These are phyloP conservation scores for Aspergillus taichungensis DNA, from an alignment of 495 filamentous ascomycete species.

Conservation along the genomic window DNA sequence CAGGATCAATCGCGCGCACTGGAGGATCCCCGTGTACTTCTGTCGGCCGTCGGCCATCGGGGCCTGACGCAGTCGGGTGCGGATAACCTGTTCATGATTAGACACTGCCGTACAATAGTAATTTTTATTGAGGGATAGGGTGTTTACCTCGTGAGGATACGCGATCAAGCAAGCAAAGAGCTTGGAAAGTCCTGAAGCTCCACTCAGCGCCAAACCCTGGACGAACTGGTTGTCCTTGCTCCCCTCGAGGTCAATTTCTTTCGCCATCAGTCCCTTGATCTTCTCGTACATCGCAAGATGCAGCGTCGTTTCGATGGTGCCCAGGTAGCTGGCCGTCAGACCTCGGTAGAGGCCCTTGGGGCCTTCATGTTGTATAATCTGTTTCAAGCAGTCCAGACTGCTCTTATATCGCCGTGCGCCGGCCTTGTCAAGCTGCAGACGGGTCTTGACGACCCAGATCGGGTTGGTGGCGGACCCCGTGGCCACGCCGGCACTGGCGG, in stretches of 20 bases:
- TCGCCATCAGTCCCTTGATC: slow-evolving; percentile 58
- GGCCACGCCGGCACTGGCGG: slow-evolving; percentile 63
- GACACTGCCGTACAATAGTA: background rate
- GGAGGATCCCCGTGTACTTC: slow-evolving; percentile 76
- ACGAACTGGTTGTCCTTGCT: slow-evolving; percentile 21
- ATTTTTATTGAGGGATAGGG: too few relatives aligned
- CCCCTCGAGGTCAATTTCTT: slow-evolving; percentile 40
- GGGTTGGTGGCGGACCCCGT: slow-evolving; percentile 85
- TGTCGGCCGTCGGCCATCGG: slow-evolving; percentile 58
- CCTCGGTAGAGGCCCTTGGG: slow-evolving; percentile 73
- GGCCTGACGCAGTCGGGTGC: slow-evolving; percentile 73
- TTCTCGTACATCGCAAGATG: slow-evolving; percentile 86
- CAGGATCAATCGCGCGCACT: slow-evolving; percentile 73
- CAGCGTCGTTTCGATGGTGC: slow-evolving; percentile 74
- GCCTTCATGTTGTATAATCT: slow-evolving; percentile 71
- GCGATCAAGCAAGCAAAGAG: slow-evolving; percentile 69
- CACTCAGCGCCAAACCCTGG: slow-evolving; percentile 41
- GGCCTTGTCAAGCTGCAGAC: slow-evolving; percentile 75
- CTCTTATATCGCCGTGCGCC: slow-evolving; percentile 68
- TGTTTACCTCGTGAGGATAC: slow-evolving; percentile 66
- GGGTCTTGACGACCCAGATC: slow-evolving; percentile 88
- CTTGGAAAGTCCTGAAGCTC: slow-evolving; percentile 74
- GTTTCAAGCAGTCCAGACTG: slow-evolving; percentile 68
- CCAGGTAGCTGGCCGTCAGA: slow-evolving; percentile 78
- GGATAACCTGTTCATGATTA: slow-evolving; percentile 48